Percentiles rank a stretch among this genome's conserved stretches.
These are phyloP conservation scores for Magnusiomyces ingens DNA, from an alignment of 1,139 yeast species.

Conservation along the genomic window DNA sequence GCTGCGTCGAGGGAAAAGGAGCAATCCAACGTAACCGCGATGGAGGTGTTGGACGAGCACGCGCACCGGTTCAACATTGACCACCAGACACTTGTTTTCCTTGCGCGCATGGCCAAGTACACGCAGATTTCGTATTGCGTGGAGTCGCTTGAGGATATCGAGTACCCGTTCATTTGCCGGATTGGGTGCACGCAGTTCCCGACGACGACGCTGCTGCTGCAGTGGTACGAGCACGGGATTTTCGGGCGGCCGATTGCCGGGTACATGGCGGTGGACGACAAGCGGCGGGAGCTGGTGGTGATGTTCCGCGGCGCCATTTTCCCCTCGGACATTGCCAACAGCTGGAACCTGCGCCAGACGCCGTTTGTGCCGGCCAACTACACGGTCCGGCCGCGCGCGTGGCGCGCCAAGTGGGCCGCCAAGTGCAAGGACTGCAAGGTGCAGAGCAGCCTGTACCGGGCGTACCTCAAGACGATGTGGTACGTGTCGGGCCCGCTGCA, in stretches of 20 bases:
- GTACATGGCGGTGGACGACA: constrained; percentile 40
- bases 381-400: constrained; percentile 21
- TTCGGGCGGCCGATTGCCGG: constrained; percentile 8
- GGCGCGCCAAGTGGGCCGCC: constrained; percentile 20
- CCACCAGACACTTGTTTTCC: constrained; percentile 14
- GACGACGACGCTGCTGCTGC: constrained; percentile 13
- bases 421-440: constrained; percentile 47
- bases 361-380: constrained; percentile 31
- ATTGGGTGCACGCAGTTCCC: constrained; percentile 18
- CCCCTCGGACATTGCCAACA: constrained; percentile 45
- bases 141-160: constrained; percentile 14
- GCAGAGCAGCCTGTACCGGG: constrained; percentile 50
- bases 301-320: constrained; percentile 55
- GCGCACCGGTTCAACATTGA: constrained; percentile 8
- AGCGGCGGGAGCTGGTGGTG: constrained; percentile 35
- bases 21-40: not conserved
- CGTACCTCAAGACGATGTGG: constrained; percentile 33
- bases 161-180: constrained; percentile 15
- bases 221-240: constrained; percentile 15
- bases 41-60: not conserved
- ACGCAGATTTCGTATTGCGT: constrained; percentile 18
- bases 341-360: constrained; percentile 1
- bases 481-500: constrained; percentile 30
- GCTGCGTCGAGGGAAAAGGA: not conserved
- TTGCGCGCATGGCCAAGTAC: constrained; percentile 15